A percentile compares a stretch with the other conserved stretches of the same genome.
Conservation (phyloP, 2,329 filamentous ascomycete genomes). For the Trichoderma koningii region DNA sequence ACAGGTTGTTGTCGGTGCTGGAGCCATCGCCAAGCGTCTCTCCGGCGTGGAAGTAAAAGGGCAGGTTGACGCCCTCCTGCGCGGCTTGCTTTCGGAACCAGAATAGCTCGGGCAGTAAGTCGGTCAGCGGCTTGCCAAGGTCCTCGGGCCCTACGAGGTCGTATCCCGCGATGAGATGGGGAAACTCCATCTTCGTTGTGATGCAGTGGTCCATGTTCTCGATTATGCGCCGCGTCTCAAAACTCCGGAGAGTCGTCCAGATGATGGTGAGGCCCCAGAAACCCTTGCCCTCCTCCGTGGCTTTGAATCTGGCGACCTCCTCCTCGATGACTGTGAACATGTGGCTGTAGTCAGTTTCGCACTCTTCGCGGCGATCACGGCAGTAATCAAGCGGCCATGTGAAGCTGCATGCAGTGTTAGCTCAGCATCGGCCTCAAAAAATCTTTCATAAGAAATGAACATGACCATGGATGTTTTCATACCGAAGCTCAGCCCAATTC, state of each 20-base stretch:
- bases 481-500: slow-evolving; percentile 77
- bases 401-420: slow-evolving; percentile 48
- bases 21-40: slow-evolving; percentile 78
- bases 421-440: background rate
- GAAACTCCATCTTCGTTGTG: slow-evolving; percentile 74
- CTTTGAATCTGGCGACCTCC: slow-evolving; percentile 75
- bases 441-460: too few relatives aligned
- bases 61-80: slow-evolving; percentile 75
- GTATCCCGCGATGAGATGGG: slow-evolving; percentile 80
- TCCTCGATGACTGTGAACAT: slow-evolving; percentile 75
- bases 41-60: slow-evolving; percentile 95
- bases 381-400: slow-evolving; percentile 74
- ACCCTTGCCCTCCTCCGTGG: slow-evolving; percentile 65
- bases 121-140: slow-evolving; percentile 70
- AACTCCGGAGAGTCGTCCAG: slow-evolving; percentile 73
- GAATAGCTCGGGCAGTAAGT: slow-evolving; percentile 81
- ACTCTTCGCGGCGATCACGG: slow-evolving; percentile 61
- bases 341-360: slow-evolving; percentile 67
- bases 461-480: slow-evolving; percentile 27
- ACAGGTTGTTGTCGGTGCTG: slow-evolving; percentile 77
- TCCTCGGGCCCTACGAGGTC: slow-evolving; percentile 91
- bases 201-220: slow-evolving; percentile 89
- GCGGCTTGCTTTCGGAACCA: slow-evolving; percentile 90
- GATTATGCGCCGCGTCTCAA: slow-evolving; percentile 66
- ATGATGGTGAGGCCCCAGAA: slow-evolving; percentile 89